phyloP scores from a whole-genome alignment of 768 basidiomycete species.

The Multifurca ochricompacta region DNA sequence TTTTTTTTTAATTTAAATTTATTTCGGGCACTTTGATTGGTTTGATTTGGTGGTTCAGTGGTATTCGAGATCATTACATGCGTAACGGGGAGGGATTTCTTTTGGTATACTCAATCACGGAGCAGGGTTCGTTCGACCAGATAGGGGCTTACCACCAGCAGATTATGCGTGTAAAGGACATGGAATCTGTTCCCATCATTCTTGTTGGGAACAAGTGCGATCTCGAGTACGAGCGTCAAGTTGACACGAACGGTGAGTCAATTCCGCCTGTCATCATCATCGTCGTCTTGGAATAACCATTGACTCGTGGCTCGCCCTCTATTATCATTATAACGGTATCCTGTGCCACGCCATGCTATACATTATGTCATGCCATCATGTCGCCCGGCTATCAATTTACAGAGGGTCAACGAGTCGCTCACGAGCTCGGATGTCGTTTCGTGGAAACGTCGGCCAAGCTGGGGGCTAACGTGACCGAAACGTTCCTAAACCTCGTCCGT shows the following conservation, averaged over 20 bases:
- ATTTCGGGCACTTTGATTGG: neutral
- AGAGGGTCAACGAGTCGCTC: slow-evolving; percentile 97
- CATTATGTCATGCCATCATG: too few species aligned
- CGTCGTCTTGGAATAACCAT: too few species aligned
- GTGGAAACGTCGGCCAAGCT: slow-evolving; percentile 96
- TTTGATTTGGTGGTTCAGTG: slow-evolving; percentile 37
- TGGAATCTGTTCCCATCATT: slow-evolving; percentile 89
- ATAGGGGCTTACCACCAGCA: slow-evolving; percentile 94
- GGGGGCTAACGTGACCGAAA: slow-evolving; percentile 92
- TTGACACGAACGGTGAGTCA: slow-evolving; percentile 77
- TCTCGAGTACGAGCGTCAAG: slow-evolving; percentile 89
- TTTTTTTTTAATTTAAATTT: too few species aligned
- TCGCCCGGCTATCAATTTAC: neutral
- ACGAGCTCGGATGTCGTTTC: slow-evolving; percentile 88
- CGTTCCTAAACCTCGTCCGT: slow-evolving; percentile 85
- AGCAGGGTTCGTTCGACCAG: slow-evolving; percentile 95
- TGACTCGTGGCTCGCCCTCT: too few species aligned
- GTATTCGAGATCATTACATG: slow-evolving; percentile 99
- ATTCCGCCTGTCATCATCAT: neutral
- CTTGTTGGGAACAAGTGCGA: slow-evolving; percentile 98
- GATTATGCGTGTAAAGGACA: slow-evolving; percentile 93
- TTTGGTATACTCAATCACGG: slow-evolving; percentile 95
- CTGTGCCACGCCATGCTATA: too few species aligned
- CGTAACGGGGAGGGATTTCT: slow-evolving; percentile 96
- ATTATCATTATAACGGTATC: too few species aligned